Conservation (phyloP, 192 early-diverging fungal species). For the Rhizoclosmatium globosum region DNA sequence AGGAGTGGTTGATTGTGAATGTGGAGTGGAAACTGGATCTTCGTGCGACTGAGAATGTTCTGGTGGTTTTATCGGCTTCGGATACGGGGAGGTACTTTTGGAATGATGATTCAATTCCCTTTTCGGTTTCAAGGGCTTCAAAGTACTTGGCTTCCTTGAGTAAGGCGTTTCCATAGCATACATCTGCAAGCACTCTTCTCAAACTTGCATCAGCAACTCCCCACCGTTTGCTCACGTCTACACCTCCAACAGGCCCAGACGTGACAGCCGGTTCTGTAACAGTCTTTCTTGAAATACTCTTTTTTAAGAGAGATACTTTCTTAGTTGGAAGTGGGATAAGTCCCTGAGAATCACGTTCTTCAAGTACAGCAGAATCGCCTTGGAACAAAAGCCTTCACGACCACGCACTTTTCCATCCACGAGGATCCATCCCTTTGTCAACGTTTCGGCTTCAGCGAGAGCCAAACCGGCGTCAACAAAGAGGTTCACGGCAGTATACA, state of each 20-base stretch:
- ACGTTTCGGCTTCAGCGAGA: slow-evolving; percentile 53
- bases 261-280: neutral
- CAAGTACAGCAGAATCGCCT: slow-evolving; percentile 33
- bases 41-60: neutral
- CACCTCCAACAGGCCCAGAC: neutral
- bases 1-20: slow-evolving; percentile 15
- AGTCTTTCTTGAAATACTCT: neutral
- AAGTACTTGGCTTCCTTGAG: slow-evolving; percentile 29
- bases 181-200: slow-evolving; percentile 54
- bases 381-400: slow-evolving; percentile 15
- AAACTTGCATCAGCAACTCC: slow-evolving; percentile 43
- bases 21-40: slow-evolving; percentile 10
- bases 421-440: slow-evolving; percentile 45
- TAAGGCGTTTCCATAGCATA: slow-evolving; percentile 56
- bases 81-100: slow-evolving; percentile 32
- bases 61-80: neutral
- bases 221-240: slow-evolving; percentile 37
- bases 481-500: slow-evolving; percentile 49
- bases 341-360: slow-evolving; percentile 28
- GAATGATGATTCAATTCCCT: neutral
- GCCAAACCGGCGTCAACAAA: slow-evolving; percentile 50
- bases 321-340: slow-evolving; percentile 2
- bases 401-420: slow-evolving; percentile 15
- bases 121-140: neutral
- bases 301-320: neutral